phyloP scores from a whole-genome alignment of 306 rosid species.

The Geum urbanum region DNA sequence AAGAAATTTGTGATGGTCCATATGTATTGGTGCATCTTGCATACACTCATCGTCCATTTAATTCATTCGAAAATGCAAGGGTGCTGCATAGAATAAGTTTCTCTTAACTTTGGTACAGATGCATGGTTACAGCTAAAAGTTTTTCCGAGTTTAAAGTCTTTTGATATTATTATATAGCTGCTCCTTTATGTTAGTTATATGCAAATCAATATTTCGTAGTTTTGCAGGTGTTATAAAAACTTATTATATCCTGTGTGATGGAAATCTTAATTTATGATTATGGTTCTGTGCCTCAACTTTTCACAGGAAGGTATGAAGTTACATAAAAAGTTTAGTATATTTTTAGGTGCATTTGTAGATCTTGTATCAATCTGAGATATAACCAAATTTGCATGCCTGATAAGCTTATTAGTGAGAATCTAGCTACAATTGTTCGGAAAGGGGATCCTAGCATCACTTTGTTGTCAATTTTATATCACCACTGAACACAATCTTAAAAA shows the following conservation, averaged over 20 bases:
- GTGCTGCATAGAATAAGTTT: not conserved
- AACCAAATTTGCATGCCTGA: conserved; percentile 2
- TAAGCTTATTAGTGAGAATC: no score
- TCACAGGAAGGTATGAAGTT: conserved; percentile 41
- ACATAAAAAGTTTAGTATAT: conserved; percentile 18
- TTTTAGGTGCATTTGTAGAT: conserved; percentile 16
- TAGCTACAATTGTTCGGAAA: no score
- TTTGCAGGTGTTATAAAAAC: conserved; percentile 43
- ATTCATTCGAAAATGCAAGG: not conserved
- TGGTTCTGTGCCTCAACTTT: conserved; percentile 35
- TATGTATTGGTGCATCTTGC: not conserved
- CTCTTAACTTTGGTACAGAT: not conserved
- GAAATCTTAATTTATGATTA: conserved; percentile 29
- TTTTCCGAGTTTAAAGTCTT: not conserved
- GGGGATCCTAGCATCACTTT: not conserved
- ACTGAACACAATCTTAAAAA: not conserved
- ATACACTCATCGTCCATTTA: not conserved
- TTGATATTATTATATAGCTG: conserved; percentile 10
- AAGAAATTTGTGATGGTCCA: not conserved
- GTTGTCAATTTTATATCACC: not conserved
- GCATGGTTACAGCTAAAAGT: not conserved
- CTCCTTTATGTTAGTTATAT: conserved; percentile 8
- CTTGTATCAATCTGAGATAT: conserved; percentile 22
- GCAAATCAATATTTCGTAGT: conserved; percentile 37
- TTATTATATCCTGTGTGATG: conserved; percentile 25